Conservation (phyloP, 2,329 filamentous ascomycete species). For the Penicillium sp. region DNA sequence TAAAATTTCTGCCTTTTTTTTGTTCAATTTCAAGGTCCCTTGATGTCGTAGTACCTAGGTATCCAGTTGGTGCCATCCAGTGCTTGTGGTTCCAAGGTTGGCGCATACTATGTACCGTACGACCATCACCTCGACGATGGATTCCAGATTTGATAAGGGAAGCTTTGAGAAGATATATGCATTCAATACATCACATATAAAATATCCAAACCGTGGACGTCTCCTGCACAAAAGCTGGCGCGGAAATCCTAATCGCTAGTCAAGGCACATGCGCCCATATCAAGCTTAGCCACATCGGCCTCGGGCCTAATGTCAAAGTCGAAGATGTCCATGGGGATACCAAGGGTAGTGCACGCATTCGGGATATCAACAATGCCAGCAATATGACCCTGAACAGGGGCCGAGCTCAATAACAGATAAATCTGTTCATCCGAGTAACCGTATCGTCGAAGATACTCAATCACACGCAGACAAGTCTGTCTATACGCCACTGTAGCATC, state of each 20-base stretch:
- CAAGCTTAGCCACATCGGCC: constrained; percentile 55
- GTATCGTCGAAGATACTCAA: constrained; percentile 74
- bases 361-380: constrained; percentile 88
- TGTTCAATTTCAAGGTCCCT: not conserved
- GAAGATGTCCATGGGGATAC: constrained; percentile 88
- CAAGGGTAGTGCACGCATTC: constrained; percentile 84
- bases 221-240: too few species aligned
- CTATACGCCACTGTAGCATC: constrained; percentile 83
- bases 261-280: constrained; percentile 70
- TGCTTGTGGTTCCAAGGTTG: not conserved
- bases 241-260: constrained; percentile 31
- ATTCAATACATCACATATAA: not conserved
- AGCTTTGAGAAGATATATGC: not conserved
- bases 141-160: not conserved
- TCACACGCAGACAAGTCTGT: constrained; percentile 70
- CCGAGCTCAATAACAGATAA: constrained; percentile 79
- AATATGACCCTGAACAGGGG: constrained; percentile 80
- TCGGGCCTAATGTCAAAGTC: constrained; percentile 82
- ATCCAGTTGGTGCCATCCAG: not conserved
- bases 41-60: not conserved
- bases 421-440: constrained; percentile 71
- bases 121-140: not conserved
- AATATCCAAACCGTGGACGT: not conserved
- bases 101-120: not conserved
- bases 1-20: not conserved